phyloP scores from a whole-genome alignment of 306 rosid genomes.

The cucumber (Cucumis sativus) region Cucumber_9930_V3 NC_026659.2:13723001-13723500 shows the following conservation, averaged over 20 bases:
- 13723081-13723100: background rate
- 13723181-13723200: background rate
- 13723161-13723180: background rate
- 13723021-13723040: slow-evolving; percentile 11
- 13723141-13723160: background rate
- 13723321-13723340: background rate
- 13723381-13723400: too few species aligned
- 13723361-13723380: background rate
- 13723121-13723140: background rate
- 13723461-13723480: too few species aligned
- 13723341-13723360: background rate
- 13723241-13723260: background rate
- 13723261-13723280: background rate
- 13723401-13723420: too few species aligned
- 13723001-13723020: slow-evolving; percentile 14
- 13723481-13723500: too few species aligned
- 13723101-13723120: background rate
- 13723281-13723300: background rate
- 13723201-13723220: background rate
- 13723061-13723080: background rate
- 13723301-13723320: background rate
- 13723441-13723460: too few species aligned
- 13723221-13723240: background rate
- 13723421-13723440: too few species aligned
- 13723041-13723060: background rate